Percentiles rank a stretch among this genome's conserved stretches.
These are phyloP conservation scores for Rhodotorula sp. DNA, from an alignment of 1,284 basidiomycete genomes.

Conservation along the genomic window DNA sequence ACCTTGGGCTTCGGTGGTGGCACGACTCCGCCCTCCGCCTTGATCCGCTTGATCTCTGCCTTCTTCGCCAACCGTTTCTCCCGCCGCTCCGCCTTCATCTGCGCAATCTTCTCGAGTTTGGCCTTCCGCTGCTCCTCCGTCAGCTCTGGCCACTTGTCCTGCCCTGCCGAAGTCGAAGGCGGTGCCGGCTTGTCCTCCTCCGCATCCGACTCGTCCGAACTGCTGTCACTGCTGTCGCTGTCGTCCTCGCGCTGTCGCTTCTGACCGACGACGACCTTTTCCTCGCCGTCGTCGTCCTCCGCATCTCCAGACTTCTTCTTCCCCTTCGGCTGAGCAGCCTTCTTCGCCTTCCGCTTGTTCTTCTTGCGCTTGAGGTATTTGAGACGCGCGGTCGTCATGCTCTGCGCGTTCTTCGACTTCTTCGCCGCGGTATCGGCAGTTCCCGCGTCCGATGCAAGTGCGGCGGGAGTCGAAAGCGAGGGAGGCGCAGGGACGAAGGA, in stretches of 20 bases:
- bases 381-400: slow-evolving; percentile 60
- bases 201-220: slow-evolving; percentile 12
- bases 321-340: slow-evolving; percentile 44
- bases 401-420: slow-evolving; percentile 35
- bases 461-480: background rate
- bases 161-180: background rate
- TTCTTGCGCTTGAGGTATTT: slow-evolving; percentile 67
- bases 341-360: slow-evolving; percentile 54
- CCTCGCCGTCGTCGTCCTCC: slow-evolving; percentile 1
- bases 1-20: slow-evolving; percentile 20
- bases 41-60: slow-evolving; percentile 38
- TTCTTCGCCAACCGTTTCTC: slow-evolving; percentile 43
- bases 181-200: background rate
- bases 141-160: slow-evolving; percentile 22
- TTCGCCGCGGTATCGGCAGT: slow-evolving; percentile 11
- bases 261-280: slow-evolving; percentile 1
- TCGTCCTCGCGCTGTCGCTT: slow-evolving; percentile 16
- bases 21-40: slow-evolving; percentile 50
- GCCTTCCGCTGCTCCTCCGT: slow-evolving; percentile 25
- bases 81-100: slow-evolving; percentile 41
- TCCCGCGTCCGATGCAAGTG: background rate
- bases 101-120: slow-evolving; percentile 23
- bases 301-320: background rate
- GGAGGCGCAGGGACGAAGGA: slow-evolving; percentile 15
- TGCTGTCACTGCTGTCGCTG: slow-evolving; percentile 24